A percentile compares a stretch with the other conserved stretches of the same genome.
Evolutionary conservation across 805 yeast genomes (phyloP).

Genomic region (Schwanniomyces occidentalis): DNA sequence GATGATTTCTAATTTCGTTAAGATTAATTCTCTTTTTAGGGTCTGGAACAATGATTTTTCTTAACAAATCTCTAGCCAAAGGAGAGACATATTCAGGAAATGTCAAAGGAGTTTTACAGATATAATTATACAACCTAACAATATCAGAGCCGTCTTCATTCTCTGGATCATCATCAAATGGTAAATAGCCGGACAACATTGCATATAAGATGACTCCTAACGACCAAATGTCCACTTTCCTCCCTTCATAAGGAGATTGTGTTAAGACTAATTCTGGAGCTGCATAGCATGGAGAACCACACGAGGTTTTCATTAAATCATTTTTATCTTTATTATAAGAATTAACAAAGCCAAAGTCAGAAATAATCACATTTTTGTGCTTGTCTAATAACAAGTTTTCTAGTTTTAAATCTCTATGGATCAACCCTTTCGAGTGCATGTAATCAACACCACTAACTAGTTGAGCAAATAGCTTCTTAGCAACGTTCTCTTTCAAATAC

Average conservation of each 20-base stretch:
- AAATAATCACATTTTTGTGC: conserved; percentile 80
- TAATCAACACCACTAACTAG: conserved; percentile 91
- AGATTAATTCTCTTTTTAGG: conserved; percentile 75
- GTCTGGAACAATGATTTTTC: conserved; percentile 82
- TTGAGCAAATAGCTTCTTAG: conserved; percentile 89
- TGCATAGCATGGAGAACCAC: conserved; percentile 98
- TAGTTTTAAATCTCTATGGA: conserved; percentile 74
- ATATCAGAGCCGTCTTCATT: conserved; percentile 97
- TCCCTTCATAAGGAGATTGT: conserved; percentile 83
- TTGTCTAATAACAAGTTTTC: conserved; percentile 79
- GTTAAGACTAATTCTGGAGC: conserved; percentile 96
- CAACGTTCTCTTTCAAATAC: conserved; percentile 81
- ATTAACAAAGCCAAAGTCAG: conserved; percentile 95
- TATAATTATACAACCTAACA: conserved; percentile 85
- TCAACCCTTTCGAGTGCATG: conserved; percentile 76
- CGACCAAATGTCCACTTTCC: conserved; percentile 96
- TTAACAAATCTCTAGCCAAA: conserved; percentile 82
- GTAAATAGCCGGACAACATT: conserved; percentile 95
- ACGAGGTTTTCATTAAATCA: conserved; percentile 89
- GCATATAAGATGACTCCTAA: conserved; percentile 95
- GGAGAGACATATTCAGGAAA: conserved; percentile 94
- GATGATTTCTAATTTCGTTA: conserved; percentile 72
- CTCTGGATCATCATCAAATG: conserved; percentile 95
- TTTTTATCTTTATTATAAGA: conserved; percentile 58
- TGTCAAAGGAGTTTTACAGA: conserved; percentile 86